Base-by-base conservation (phyloP, 495 filamentous ascomycete genomes). In the Penicillium cosmopolitanum region DNA sequence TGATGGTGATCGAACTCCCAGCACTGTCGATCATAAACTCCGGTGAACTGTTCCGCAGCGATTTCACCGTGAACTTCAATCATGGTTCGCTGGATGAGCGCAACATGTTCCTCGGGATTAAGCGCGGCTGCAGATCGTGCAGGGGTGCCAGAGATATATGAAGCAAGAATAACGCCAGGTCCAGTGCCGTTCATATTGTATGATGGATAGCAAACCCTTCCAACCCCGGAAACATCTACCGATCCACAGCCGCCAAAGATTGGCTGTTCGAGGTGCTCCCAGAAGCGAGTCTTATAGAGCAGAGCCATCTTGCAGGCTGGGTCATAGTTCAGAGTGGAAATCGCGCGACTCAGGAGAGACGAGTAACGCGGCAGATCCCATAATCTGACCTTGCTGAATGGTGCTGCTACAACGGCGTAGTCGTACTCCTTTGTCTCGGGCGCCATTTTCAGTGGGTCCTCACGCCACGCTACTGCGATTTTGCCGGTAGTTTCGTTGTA, bases 301-400 rank as follows among this genome's bases (percentile, higher is more conserved):
- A 90, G 76, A 0, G 87, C 80, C 0, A 90, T 67, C 56, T 90
- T 90, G 76, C 87, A 90, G 15, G 84, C 80, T 0, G 77, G 72
- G 1, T 61, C 58, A 69, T 89, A 89, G 19, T 79, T 80, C 58
- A 89, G 63, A 10, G 80, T 77, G n/a, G 68, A 64, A 65, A 90
- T 89, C 2, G 87, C 87, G 31, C 84, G 81, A 57, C 72, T 67
- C 34, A 89, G 71, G 5, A 82, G 68, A 3, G 77, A 78, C 1
- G 78, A 76, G 57, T 82, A 84, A 4, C 62, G 72, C 12, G 82
- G 82, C 5, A 85, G 57, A 25, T 82, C 73, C 82, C 83, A 83
- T 50, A 77, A 74, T 47, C 80, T 73, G 54, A 85, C 77, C 16
- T 81, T 80, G 62, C 80, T 76, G 68, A 89, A 89, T 11, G 88